Evolutionary conservation across 805 yeast genomes (phyloP).

Genomic region (Wickerhamomyces pijperi): DNA sequence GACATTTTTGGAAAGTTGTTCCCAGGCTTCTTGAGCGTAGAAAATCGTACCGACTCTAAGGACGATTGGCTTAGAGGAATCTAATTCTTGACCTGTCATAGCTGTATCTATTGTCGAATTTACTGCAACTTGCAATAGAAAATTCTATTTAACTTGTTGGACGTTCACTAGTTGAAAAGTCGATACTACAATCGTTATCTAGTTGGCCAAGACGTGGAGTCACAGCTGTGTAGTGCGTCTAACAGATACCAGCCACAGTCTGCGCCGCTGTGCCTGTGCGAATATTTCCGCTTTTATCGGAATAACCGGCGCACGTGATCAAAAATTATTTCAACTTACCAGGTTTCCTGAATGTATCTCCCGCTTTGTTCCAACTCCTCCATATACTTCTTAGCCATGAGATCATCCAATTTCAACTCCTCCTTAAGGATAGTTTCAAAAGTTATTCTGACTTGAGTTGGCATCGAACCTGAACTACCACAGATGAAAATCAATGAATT

Average conservation of each 20-base stretch:
- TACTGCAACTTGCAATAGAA: too few species aligned
- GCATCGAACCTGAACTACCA: slow-evolving; percentile 95
- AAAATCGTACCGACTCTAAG: slow-evolving; percentile 17
- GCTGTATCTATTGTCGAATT: too few species aligned
- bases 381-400: slow-evolving; percentile 39
- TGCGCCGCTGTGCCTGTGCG: too few species aligned
- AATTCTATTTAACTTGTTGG: too few species aligned
- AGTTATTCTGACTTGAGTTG: slow-evolving; percentile 76
- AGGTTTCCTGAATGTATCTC: slow-evolving; percentile 78
- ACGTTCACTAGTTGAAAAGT: too few species aligned
- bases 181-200: too few species aligned
- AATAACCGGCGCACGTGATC: too few species aligned
- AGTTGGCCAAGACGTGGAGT: too few species aligned
- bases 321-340: too few species aligned
- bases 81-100: not conserved
- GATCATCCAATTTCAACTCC: slow-evolving; percentile 27
- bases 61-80: not conserved
- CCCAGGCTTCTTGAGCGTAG: slow-evolving; percentile 54
- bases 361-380: slow-evolving; percentile 49
- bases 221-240: too few species aligned
- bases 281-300: too few species aligned
- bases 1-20: slow-evolving; percentile 28
- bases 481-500: slow-evolving; percentile 69
- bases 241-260: too few species aligned
- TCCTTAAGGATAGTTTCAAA: slow-evolving; percentile 49